Base-by-base conservation (phyloP, 768 basidiomycete genomes). In the Astraeus odoratus region DNA sequence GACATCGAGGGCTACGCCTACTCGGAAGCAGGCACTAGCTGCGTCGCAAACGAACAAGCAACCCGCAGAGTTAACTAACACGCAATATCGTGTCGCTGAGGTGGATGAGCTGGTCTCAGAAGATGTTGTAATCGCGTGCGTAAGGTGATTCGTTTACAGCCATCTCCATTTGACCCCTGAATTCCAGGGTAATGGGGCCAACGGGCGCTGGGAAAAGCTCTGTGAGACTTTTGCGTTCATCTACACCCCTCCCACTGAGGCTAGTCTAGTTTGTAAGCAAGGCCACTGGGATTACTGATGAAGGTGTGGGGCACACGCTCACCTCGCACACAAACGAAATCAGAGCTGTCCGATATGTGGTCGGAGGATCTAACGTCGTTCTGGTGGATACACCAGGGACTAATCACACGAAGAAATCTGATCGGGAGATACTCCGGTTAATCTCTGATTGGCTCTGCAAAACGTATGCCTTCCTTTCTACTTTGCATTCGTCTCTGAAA, bases 311-410 rank as follows among this genome's bases (percentile, higher is more conserved):
- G 4, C 50, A 49, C 25, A 3, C 15, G 13, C 34, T 52, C 20
- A 46, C 7, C 12, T 57, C 56, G 19, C 49, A n/a, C 10, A 49
- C 52, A 24, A 46, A 22, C 4, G 2, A 52, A 4, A 48, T 54
- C 13, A 23, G 2, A 5, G 44, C 50, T 0, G 23, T 49, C 36
- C 47, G 22, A 40, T 39, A n/a, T 1, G n/a, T 4, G 23, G 2
- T 39, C 9, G 44, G 34, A 31, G 70, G 66, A 2, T 54, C 56
- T 7, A 50, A 35, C 16, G 59, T 77, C 19, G 66, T 60, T 1
- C 58, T 79, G 5, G 66, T 79, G 46, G 76, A 79, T 51, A 78
- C 76, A 0, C 75, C 76, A 5, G 76, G 75, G 3, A 77, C 76
- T 47, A 75, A 76, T 51, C 73, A 77, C 50, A 70, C 73, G 3